Percentiles rank a stretch among this genome's conserved stretches.
Conservation (phyloP, 345 rosid genomes). For the Psidium friedrichsthalianum region DNA sequence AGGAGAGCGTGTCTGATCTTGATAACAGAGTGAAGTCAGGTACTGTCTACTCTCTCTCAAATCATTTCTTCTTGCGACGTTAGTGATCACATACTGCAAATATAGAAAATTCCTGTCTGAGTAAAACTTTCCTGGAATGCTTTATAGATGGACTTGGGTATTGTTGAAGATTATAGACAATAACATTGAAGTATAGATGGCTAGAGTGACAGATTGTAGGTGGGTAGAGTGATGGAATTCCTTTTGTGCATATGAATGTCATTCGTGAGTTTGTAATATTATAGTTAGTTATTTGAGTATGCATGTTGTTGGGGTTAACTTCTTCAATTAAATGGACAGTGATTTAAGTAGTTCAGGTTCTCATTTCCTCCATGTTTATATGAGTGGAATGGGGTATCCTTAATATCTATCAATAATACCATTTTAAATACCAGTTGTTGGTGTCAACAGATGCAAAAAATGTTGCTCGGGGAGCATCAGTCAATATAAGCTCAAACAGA, state of each 20-base stretch:
- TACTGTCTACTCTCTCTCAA: constrained; percentile 6
- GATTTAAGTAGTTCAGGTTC: background rate
- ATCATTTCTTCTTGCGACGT: background rate
- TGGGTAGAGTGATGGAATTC: background rate
- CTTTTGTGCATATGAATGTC: background rate
- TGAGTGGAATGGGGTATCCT: background rate
- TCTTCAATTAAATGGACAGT: background rate
- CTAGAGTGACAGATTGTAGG: background rate
- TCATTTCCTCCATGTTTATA: background rate
- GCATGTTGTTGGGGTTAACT: background rate
- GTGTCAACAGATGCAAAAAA: constrained; percentile 17
- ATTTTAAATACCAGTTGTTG: background rate
- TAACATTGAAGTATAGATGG: background rate
- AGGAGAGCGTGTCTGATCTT: constrained; percentile 77
- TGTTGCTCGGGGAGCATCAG: constrained; percentile 6
- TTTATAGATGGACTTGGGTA: background rate
- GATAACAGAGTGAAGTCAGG: constrained; percentile 44
- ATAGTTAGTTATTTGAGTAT: background rate
- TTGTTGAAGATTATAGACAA: background rate
- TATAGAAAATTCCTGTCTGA: background rate
- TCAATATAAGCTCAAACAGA: constrained; percentile 42
- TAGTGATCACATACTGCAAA: background rate
- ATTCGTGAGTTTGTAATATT: background rate
- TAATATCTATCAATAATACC: background rate
- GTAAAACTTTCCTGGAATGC: background rate